Conservation (phyloP, 2,329 filamentous ascomycete species). For the Sporothrix globosa region DNA sequence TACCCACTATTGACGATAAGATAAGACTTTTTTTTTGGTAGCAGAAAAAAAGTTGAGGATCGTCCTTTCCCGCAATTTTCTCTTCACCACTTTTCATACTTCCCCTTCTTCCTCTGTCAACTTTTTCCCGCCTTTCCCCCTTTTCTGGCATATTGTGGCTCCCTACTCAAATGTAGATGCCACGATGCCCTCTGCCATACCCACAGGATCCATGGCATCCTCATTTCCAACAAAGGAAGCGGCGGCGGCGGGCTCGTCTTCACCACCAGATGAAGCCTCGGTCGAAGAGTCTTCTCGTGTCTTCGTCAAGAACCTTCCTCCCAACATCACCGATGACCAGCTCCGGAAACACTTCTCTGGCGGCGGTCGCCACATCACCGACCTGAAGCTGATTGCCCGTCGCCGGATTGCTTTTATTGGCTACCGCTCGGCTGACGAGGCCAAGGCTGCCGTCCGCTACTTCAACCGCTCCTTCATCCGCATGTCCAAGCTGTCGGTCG, state of each 20-base stretch:
- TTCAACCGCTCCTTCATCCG: constrained; percentile 95
- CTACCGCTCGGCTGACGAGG: constrained; percentile 81
- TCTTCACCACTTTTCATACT: background rate
- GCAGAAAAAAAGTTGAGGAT: constrained; percentile 28
- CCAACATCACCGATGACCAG: constrained; percentile 79
- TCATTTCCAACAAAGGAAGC: constrained; percentile 20
- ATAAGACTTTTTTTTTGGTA: constrained; percentile 34
- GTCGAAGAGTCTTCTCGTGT: constrained; percentile 63
- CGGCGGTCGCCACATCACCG: constrained; percentile 75
- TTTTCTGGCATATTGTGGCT: constrained; percentile 5
- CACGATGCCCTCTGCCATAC: constrained; percentile 33
- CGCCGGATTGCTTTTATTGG: constrained; percentile 95
- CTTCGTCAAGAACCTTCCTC: constrained; percentile 83
- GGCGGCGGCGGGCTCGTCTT: background rate
- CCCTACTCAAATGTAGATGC: constrained; percentile 25
- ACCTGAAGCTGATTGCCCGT: constrained; percentile 87
- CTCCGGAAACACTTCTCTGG: constrained; percentile 86
- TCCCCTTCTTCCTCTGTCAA: background rate
- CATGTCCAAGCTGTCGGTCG: constrained; percentile 91
- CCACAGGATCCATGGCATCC: constrained; percentile 29
- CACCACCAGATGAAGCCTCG: background rate
- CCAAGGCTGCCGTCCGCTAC: constrained; percentile 83
- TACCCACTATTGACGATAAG: constrained; percentile 33
- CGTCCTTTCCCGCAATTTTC: background rate
- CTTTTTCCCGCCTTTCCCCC: background rate